Evolutionary conservation across 176 grass and related monocot genomes (phyloP).

Genomic region (Musa itinerans): DNA sequence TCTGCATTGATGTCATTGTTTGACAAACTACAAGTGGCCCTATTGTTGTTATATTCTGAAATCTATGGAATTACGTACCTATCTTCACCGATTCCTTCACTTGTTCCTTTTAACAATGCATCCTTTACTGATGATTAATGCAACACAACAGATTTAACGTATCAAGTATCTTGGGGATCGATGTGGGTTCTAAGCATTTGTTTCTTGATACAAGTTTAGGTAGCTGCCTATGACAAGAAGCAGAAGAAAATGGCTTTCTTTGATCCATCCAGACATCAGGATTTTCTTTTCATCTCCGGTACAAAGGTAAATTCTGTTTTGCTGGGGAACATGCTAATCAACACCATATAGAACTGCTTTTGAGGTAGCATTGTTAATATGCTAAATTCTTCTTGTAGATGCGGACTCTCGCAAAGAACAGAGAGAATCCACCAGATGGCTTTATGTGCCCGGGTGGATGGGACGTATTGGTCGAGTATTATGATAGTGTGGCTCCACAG

Average conservation of each 20-base stretch:
- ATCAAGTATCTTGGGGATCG: background rate
- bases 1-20: background rate
- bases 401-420: conserved; percentile 81
- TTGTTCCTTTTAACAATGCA: too few relatives aligned
- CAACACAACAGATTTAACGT: background rate
- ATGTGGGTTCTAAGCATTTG: conserved; percentile 18
- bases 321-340: background rate
- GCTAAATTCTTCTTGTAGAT: conserved; percentile 34
- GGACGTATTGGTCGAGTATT: conserved; percentile 88
- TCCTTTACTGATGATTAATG: background rate
- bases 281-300: conserved; percentile 95
- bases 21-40: too few relatives aligned
- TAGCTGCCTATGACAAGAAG: conserved; percentile 82
- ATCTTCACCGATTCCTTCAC: too few relatives aligned
- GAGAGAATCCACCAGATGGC: conserved; percentile 65
- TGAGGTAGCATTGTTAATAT: conserved; percentile 8
- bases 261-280: conserved; percentile 77
- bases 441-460: conserved; percentile 97
- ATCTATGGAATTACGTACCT: too few relatives aligned
- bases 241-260: conserved; percentile 96
- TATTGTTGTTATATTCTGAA: too few relatives aligned
- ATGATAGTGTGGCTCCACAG: conserved; percentile 45
- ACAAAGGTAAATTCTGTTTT: conserved; percentile 58
- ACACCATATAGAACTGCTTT: background rate
- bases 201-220: conserved; percentile 39